A percentile compares a stretch with the other conserved stretches of the same genome.
Evolutionary conservation across 306 rosid species (phyloP).

Genomic region (Pachyrhizus erosus): DNA sequence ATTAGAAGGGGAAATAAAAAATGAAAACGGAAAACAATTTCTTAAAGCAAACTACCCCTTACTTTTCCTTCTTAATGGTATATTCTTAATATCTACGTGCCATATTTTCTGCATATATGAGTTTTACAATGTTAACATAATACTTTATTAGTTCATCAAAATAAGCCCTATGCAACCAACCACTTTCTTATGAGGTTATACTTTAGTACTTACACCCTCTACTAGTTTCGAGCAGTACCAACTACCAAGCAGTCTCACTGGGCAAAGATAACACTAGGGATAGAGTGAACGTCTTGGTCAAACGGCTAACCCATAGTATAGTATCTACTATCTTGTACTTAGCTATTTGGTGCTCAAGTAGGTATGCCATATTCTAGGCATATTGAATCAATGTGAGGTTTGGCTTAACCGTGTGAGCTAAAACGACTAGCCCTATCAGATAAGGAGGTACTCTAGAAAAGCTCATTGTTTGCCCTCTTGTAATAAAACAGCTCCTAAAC

Average conservation of each 20-base stretch:
- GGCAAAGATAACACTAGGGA: background rate
- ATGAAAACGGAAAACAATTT: background rate
- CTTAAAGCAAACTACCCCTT: background rate
- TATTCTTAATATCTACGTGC: background rate
- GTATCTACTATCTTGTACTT: background rate
- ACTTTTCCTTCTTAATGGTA: too few species aligned
- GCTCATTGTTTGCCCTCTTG: background rate
- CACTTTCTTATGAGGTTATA: background rate
- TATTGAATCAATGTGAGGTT: background rate
- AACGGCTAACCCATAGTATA: background rate
- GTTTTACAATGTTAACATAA: background rate
- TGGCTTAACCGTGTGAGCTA: background rate
- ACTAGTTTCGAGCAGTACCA: conserved; percentile 1
- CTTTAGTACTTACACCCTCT: background rate
- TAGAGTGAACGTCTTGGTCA: conserved; percentile 14
- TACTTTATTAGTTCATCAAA: background rate
- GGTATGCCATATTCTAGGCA: background rate
- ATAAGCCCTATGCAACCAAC: background rate
- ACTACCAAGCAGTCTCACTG: background rate
- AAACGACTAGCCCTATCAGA: background rate
- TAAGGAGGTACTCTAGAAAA: background rate
- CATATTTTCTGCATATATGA: background rate
- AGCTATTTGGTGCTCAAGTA: background rate
- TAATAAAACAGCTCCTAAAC: background rate
- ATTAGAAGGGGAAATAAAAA: background rate